phyloP scores from a whole-genome alignment of 2,329 filamentous ascomycete genomes.

The Fusarium sp. region DNA sequence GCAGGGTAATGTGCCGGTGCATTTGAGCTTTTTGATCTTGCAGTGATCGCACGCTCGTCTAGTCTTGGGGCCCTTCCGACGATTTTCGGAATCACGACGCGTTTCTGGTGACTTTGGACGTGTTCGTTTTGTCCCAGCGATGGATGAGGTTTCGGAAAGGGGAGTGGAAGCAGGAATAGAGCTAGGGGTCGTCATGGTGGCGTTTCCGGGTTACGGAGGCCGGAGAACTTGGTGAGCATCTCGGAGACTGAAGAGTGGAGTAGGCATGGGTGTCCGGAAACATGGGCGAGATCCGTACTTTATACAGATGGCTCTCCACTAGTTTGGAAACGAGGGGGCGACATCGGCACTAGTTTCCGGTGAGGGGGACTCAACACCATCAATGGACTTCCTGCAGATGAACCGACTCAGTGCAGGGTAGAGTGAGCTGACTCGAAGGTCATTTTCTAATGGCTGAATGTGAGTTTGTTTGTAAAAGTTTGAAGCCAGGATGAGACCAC shows the following conservation, averaged over 20 bases:
- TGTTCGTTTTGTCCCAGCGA: constrained; percentile 16
- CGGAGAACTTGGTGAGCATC: neutral
- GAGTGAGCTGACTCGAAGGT: neutral
- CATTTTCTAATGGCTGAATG: neutral
- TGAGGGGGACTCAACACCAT: neutral
- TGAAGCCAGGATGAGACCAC: neutral
- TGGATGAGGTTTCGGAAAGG: neutral
- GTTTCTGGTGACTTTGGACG: constrained; percentile 19
- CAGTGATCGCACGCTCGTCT: constrained; percentile 53
- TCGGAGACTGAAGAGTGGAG: neutral
- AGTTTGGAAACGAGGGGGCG: neutral
- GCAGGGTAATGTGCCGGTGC: constrained; percentile 51
- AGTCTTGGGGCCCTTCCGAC: constrained; percentile 44
- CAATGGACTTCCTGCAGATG: neutral
- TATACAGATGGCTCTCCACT: neutral
- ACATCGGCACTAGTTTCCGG: neutral
- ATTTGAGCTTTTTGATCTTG: constrained; percentile 52
- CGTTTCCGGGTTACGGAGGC: neutral
- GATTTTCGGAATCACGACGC: constrained; percentile 17
- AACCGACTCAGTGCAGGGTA: neutral
- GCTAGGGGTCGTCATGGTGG: neutral
- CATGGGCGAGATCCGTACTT: neutral
- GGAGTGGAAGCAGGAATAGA: neutral
- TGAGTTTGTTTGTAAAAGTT: neutral
- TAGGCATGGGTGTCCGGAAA: neutral